phyloP scores from a whole-genome alignment of 2,329 filamentous ascomycete species.

The Aspergillus fumigatus region DNA sequence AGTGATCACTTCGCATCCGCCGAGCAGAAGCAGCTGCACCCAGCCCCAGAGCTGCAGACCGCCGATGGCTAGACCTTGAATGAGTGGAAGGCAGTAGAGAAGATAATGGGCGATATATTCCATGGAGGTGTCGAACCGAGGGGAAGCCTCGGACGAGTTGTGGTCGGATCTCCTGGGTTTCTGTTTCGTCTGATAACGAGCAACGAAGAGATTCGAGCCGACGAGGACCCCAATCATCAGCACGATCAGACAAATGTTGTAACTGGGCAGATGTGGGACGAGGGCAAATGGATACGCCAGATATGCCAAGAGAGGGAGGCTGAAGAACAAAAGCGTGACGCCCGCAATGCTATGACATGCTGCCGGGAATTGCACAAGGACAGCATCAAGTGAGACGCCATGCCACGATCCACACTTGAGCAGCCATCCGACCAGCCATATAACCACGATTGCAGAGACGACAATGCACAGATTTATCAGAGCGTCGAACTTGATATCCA shows the following conservation, averaged over 20 bases:
- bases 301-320: constrained; percentile 5
- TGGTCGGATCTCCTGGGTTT: not conserved
- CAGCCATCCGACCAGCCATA: not conserved
- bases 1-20: not conserved
- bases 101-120: not conserved
- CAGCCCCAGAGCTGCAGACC: constrained; percentile 6
- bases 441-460: not conserved
- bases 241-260: constrained; percentile 6
- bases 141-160: not conserved
- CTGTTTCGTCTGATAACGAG: not conserved
- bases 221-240: not conserved
- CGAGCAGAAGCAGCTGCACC: constrained; percentile 4
- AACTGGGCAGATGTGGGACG: not conserved
- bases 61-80: constrained; percentile 8
- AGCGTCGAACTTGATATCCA: constrained; percentile 10
- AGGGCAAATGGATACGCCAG: constrained; percentile 1
- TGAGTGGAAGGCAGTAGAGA: constrained; percentile 7
- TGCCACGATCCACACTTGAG: not conserved
- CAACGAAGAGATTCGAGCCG: not conserved
- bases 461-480: constrained; percentile 9
- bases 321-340: constrained; percentile 7
- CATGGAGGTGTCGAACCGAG: not conserved
- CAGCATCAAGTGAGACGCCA: not conserved
- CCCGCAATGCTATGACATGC: constrained; percentile 6
- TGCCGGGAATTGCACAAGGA: constrained; percentile 1